Base-by-base conservation (phyloP, 306 rosid genomes). In the Pyrus bretschneideri region DNA sequence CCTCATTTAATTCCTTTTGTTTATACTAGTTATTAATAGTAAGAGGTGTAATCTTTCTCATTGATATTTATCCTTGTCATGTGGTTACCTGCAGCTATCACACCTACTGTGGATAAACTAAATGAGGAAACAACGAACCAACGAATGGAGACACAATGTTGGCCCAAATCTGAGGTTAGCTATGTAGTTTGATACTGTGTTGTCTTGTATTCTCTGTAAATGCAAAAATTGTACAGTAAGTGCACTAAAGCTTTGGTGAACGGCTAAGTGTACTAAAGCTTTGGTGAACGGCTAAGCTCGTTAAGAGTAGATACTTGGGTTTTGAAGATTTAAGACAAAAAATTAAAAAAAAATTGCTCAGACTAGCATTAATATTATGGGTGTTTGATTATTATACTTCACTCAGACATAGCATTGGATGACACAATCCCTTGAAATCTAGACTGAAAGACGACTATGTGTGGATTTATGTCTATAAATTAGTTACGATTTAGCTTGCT, bases 121-220 rank as follows among this genome's bases (percentile, higher is more conserved):
- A 90, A 83, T 79, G 91, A 73, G 75, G 90, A 82, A 65, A 69
- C 65, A 79, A 77, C 85, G 69, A 87, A 92, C 42, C 77, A 87
- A 74, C 80, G 66, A 54, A 80, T 33, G 77, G 91, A 86, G 81
- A 57, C 86, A 72, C 79, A 83, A 30, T 67, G 77, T 75, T 73
- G 79, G 86, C 79, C 91, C 67, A 51, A 73, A 31, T 86, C 89
- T 18, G 92, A 91, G 97, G 98, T 92, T 81, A 80, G 86, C 84
- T 80, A 74, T 29, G 12, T 12, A 45, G 17, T 27, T 62, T 29
- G 30, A 33, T 42, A 27, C 33, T 61, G 38, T 57, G 45, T 15
- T 55, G 52, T 27, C 23, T 58, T 14, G 67, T 38, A 57, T 40
- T 46, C 4, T 72, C 65, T 55, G 31, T n/a, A 21, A 51, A 19